phyloP scores from a whole-genome alignment of 139 green algal genomes.

The Astrephomene gubernaculifera region DNA sequence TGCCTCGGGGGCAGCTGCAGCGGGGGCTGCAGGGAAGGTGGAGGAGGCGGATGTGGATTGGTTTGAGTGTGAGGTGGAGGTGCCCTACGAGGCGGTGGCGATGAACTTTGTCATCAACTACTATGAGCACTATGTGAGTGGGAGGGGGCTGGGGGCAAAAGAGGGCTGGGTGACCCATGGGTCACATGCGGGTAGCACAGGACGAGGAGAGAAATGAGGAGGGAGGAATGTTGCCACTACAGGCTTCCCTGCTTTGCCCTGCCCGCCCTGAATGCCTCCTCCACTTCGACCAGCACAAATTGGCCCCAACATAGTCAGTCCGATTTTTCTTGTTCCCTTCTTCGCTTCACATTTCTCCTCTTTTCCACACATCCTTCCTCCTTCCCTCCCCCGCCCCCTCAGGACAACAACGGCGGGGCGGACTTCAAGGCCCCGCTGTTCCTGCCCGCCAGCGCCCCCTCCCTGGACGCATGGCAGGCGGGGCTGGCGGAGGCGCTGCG shows the following conservation, averaged over 20 bases:
- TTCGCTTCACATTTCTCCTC: not conserved
- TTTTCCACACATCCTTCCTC: not conserved
- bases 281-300: not conserved
- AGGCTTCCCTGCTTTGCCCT: not conserved
- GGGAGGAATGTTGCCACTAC: not conserved
- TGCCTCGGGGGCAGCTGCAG: not conserved
- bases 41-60: conserved; percentile 58
- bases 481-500: conserved; percentile 70
- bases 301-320: not conserved
- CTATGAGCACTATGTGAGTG: conserved; percentile 70
- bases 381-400: not conserved
- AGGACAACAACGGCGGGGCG: conserved; percentile 33
- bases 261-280: not conserved
- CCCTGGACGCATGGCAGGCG: conserved; percentile 48
- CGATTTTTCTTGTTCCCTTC: not conserved
- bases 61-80: conserved; percentile 67
- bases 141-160: not conserved
- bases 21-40: not conserved
- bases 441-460: conserved; percentile 4
- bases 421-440: conserved; percentile 46
- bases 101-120: conserved; percentile 87
- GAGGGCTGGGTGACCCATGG: not conserved
- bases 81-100: conserved; percentile 65
- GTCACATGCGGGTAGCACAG: not conserved
- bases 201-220: not conserved